Evolutionary conservation across 768 basidiomycete species (phyloP), one percentile per base, ranked within the genome.

Genomic region (Lentinula detonsa): DNA sequence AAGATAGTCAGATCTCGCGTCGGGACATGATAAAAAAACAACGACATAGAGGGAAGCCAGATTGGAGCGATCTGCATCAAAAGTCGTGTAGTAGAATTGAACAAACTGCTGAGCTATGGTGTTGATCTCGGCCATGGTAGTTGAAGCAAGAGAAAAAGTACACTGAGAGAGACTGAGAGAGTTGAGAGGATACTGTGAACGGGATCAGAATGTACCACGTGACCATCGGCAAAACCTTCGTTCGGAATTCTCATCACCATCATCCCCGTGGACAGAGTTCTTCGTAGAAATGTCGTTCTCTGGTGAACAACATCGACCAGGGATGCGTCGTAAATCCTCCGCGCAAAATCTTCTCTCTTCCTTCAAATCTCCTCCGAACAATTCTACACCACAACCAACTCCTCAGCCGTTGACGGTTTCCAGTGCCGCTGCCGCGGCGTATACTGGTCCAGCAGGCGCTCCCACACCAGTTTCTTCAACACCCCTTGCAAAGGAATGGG

Each of bases 261-360:
- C 43, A n/a, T 16, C n/a, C 8, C 23, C 51, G 9, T 39, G 37
- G n/a, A 28, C 28, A 28, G 28, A 28, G 28, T 28, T 28, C 21
- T 52, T 16, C 33, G 18, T 15, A 56, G 11, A 23, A n/a, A 43
- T 56, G 54, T 39, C 37, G 10, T 39, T 56, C 18, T 23, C 58
- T 52, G 56, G 31, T 16, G 55, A 68, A 39, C 66, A 65, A 57
- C 68, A 67, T 62, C 83, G 85, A 58, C 88, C 90, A 33, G 65
- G 76, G 6, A 87, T 94, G 81, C 87, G 91, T 65, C 85, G 91
- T 65, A 94, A 93, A 76, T 90, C 90, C 18, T 91, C 90, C 10
- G 91, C 87, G 10, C 91, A 89, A 75, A 91, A 93, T 73, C 79
- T 93, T 51, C 81, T 94, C 37, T 84, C 85, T 7, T 86, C 87